Evolutionary conservation across 2,329 filamentous ascomycete species (phyloP).

Genomic region (Exophiala alcalophila): DNA sequence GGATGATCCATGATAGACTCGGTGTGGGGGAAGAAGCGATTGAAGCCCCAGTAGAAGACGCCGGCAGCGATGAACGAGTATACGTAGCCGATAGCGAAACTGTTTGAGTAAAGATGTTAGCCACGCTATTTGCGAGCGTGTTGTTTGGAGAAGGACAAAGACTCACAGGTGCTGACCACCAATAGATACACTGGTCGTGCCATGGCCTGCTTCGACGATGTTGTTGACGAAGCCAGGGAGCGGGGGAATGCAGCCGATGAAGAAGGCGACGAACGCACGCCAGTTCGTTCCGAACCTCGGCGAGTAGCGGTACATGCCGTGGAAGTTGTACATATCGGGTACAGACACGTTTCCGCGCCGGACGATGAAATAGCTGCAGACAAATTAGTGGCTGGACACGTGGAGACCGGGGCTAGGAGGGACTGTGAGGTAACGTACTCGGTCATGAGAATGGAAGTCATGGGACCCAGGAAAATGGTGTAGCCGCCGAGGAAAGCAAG

Average conservation of each 20-base stretch:
- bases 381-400: slow-evolving; percentile 7
- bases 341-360: slow-evolving; percentile 24
- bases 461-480: slow-evolving; percentile 63
- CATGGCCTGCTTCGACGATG: slow-evolving; percentile 21
- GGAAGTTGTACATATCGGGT: slow-evolving; percentile 28
- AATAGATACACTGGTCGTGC: slow-evolving; percentile 21
- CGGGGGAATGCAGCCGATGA: slow-evolving; percentile 27
- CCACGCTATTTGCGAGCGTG: not conserved
- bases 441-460: slow-evolving; percentile 56
- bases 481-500: slow-evolving; percentile 66
- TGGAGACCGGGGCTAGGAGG: not conserved
- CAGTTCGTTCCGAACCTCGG: slow-evolving; percentile 47
- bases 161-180: slow-evolving; percentile 25
- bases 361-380: slow-evolving; percentile 22
- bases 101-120: slow-evolving; percentile 10
- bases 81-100: slow-evolving; percentile 25
- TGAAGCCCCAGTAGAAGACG: slow-evolving; percentile 30
- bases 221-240: slow-evolving; percentile 46
- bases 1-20: slow-evolving; percentile 26
- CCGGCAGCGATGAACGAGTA: slow-evolving; percentile 26
- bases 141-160: not conserved
- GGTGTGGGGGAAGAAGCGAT: slow-evolving; percentile 26
- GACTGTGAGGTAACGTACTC: slow-evolving; percentile 17
- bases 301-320: slow-evolving; percentile 28
- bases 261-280: slow-evolving; percentile 25